Conservation (phyloP, 441 rosid species). For the Macaranga tanarius region DNA sequence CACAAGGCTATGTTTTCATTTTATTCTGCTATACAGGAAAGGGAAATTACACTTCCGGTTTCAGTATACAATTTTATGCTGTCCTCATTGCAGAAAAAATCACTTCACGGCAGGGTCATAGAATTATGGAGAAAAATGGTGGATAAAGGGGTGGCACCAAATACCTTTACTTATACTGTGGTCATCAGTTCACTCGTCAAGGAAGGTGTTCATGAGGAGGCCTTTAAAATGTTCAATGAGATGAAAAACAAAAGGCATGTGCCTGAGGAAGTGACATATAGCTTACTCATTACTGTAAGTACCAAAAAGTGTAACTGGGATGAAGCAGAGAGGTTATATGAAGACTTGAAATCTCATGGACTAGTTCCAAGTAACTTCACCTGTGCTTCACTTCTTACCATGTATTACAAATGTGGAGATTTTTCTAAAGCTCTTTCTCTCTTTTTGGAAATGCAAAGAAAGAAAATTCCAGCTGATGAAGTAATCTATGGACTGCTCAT, state of each 20-base stretch:
- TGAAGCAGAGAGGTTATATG: slow-evolving; percentile 57
- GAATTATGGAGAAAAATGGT: slow-evolving; percentile 74
- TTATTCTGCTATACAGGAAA: slow-evolving; percentile 68
- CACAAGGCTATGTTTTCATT: slow-evolving; percentile 79
- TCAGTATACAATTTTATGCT: slow-evolving; percentile 90
- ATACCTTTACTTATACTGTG: slow-evolving; percentile 71
- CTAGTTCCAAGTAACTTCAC: slow-evolving; percentile 84
- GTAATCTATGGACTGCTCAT: slow-evolving; percentile 87
- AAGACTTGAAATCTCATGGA: slow-evolving; percentile 67
- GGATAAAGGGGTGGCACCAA: slow-evolving; percentile 54
- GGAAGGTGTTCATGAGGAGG: slow-evolving; percentile 58
- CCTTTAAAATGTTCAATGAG: slow-evolving; percentile 55
- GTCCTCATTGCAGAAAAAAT: slow-evolving; percentile 89
- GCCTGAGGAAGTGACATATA: slow-evolving; percentile 82
- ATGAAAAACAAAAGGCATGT: slow-evolving; percentile 64
- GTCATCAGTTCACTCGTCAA: slow-evolving; percentile 72
- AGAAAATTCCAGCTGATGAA: slow-evolving; percentile 67
- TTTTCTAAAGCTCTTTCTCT: slow-evolving; percentile 83
- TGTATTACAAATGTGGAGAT: slow-evolving; percentile 71
- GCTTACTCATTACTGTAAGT: slow-evolving; percentile 60
- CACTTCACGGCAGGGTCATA: slow-evolving; percentile 59
- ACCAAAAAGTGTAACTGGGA: slow-evolving; percentile 56
- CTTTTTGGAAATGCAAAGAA: slow-evolving; percentile 74
- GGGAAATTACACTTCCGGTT: slow-evolving; percentile 50
- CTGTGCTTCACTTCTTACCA: slow-evolving; percentile 82